Evolutionary conservation across 1,284 basidiomycete genomes (phyloP).

Genomic region (Ustilago hordei): DNA sequence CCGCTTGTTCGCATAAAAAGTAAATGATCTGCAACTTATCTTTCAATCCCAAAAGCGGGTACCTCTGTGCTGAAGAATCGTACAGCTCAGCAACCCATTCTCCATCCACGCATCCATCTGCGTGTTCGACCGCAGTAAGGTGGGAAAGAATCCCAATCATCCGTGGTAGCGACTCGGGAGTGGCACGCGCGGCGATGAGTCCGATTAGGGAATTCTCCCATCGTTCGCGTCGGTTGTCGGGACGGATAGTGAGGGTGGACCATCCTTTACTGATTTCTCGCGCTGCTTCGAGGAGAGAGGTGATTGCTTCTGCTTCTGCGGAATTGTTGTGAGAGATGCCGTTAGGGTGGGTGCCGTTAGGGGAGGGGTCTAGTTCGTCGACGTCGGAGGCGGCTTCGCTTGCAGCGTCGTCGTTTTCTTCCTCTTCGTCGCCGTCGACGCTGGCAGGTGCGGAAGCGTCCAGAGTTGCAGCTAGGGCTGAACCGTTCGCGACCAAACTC

Average conservation of each 20-base stretch:
- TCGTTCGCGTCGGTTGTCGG: conserved; percentile 58
- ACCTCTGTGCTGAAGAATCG: conserved; percentile 72
- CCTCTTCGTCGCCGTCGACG: conserved; percentile 67
- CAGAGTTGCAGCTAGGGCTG: conserved; percentile 27
- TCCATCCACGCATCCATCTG: conserved; percentile 55
- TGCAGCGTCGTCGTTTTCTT: conserved; percentile 35
- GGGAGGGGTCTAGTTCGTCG: conserved; percentile 39
- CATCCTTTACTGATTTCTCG: conserved; percentile 52
- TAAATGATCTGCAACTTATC: conserved; percentile 87
- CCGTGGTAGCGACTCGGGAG: conserved; percentile 58
- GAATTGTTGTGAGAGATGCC: conserved; percentile 18
- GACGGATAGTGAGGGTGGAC: conserved; percentile 55
- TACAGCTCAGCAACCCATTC: conserved; percentile 61
- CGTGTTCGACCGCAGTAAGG: conserved; percentile 62
- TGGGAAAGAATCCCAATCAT: conserved; percentile 64
- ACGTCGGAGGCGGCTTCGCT: conserved; percentile 45
- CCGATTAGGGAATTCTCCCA: conserved; percentile 64
- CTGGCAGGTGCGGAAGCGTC: conserved; percentile 51
- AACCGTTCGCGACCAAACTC: conserved; percentile 15
- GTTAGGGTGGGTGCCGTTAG: conserved; percentile 19
- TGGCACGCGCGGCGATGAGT: conserved; percentile 58
- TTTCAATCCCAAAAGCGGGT: conserved; percentile 78
- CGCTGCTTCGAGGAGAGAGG: conserved; percentile 49
- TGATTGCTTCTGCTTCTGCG: conserved; percentile 43
- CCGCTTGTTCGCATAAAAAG: conserved; percentile 88